phyloP scores from a whole-genome alignment of 106 monocot genomes.

The Cymbidium sinense region DNA sequence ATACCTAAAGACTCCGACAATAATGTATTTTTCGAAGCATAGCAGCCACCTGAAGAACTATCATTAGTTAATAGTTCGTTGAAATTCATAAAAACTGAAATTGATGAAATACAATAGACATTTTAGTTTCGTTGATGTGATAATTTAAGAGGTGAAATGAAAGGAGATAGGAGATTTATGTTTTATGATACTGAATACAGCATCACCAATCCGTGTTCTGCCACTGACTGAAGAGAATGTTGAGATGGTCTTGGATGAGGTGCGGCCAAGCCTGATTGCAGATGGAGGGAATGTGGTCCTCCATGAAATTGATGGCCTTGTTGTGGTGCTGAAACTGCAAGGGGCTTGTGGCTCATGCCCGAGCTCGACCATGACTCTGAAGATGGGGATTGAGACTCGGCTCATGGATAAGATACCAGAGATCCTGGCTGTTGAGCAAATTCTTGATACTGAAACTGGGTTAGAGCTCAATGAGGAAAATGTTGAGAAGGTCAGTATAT shows the following conservation, averaged over 20 bases:
- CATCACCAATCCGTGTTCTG: constrained; percentile 36
- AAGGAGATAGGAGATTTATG: no score
- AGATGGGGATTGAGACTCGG: constrained; percentile 91
- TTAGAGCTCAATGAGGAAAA: constrained; percentile 84
- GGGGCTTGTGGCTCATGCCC: constrained; percentile 96
- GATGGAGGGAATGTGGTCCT: constrained; percentile 94
- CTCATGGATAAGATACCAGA: constrained; percentile 93
- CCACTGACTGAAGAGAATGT: constrained; percentile 95
- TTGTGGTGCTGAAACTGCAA: constrained; percentile 86
- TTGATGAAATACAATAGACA: no score
- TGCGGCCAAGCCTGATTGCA: constrained; percentile 85
- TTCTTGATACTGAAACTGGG: constrained; percentile 81
- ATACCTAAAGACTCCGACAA: no score
- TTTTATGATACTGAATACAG: constrained; percentile 4
- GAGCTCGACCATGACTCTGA: constrained; percentile 91
- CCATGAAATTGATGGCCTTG: constrained; percentile 95
- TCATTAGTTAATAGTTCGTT: no score
- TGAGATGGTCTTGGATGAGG: constrained; percentile 82
- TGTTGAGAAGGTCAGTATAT: constrained; percentile 73
- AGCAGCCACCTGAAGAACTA: no score
- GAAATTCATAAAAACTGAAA: no score
- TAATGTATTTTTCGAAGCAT: neutral
- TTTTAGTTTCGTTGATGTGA: no score
- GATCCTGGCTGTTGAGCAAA: constrained; percentile 80
- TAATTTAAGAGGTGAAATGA: no score